Evolutionary conservation across 2,329 filamentous ascomycete genomes (phyloP), one percentile per base, ranked within the genome.

Genomic region (Ceratocystis diversiconidia): DNA sequence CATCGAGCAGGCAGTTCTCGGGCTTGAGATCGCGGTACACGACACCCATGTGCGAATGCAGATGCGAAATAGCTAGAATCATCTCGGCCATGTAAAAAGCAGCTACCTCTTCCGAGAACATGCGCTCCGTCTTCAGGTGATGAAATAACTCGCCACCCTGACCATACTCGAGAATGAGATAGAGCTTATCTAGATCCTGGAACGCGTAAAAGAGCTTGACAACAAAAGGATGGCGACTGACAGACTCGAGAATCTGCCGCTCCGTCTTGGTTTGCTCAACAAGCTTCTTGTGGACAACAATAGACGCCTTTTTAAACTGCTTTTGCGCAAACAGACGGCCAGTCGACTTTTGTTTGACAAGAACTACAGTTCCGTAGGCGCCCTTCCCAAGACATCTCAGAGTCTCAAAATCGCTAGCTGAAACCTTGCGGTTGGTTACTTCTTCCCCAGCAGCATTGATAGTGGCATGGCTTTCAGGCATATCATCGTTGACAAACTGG

Each of bases 81-180:
- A 99, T 95, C 77, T 99, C 92, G 0, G 91, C 95, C 89, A 97
- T 95, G 81, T 99, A 99, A 75, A 97, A 99, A 1, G 92, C 90
- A 0, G 92, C 89, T 1, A 88, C 88, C 17, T 89, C 82, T 76
- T 97, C 92, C 15, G 88, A 82, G 70, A 99, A 97, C 89, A 97
- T 97, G 74, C 90, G 89, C 74, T 97, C 92, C 70, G 90, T 88
- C 67, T 86, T 90, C 30, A 99, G 81, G 72, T 97, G 92, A n/a
- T 89, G 91, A 74, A 99, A 99, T 5, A 99, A 81, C 76, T 99
- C 95, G 66, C 95, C 94, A 46, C 95, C 95, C 74, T 96, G 90
- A 4, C 94, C 94, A 74, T 99, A 99, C 76, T 99, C 92, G 28
- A 99, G 84, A 70, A 99, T 97, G 59, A 99, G 80, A 73, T 99